Evolutionary conservation across 805 yeast genomes (phyloP), one percentile per base, ranked within the genome.

Genomic region (Saturnispora ahearnii): DNA sequence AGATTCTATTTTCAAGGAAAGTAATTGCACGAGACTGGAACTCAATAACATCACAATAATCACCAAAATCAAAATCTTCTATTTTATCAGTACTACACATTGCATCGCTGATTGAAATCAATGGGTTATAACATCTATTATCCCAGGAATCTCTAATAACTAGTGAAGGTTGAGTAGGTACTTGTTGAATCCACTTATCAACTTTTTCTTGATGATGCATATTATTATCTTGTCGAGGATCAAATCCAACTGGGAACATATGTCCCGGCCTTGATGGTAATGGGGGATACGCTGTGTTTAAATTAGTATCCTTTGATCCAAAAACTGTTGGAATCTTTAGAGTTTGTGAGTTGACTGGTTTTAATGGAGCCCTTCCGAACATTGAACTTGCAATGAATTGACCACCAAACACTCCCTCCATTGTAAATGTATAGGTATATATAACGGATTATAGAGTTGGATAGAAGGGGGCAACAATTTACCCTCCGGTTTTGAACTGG

Each of bases 121-220:
- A 62, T 0, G 76, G 80, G 0, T 82, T 77, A 53, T 72, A 79
- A 54, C 83, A 78, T n/a, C 72, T 73, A 45, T 61, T 66, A 26
- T 58, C 56, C 73, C 71, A 72, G 15, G 48, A 36, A 6, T 46
- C 54, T 5, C 55, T 51, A 5, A 45, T 59, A 22, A 40, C 44
- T 18, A 62, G 53, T 0, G 66, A 59, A 46, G 65, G 70, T 3
- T 34, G 12, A 8, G 72, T 59, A 1, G 90, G 90, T 3, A 85
- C 73, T 29, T 71, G 69, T 3, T 67, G 66, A 33, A 85, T 73
- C 93, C 93, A 85, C 6, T 62, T 66, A 36, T 70, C 70, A 1
- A 85, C 85, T 57, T 84, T 85, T 57, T 85, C 91, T 44, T 65
- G 68, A 53, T 73, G 76, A 1, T 79, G 72, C 89, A 85, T 84